Conservation (phyloP, 345 rosid genomes). For the Brassica carinata region DNA sequence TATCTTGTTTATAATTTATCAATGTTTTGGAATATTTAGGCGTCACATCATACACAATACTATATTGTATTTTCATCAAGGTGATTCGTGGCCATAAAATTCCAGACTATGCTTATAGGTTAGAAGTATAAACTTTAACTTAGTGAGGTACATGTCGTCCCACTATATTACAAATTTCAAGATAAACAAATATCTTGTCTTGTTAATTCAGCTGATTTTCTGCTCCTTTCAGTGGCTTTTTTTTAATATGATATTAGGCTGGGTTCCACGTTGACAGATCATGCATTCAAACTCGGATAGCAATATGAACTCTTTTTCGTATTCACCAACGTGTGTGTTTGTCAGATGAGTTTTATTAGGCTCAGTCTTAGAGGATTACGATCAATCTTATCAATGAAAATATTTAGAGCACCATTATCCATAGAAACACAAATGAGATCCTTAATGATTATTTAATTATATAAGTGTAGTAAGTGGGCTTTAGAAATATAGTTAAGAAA, state of each 20-base stretch:
- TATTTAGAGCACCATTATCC: too few species aligned
- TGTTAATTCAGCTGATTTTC: constrained; percentile 9
- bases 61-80: not conserved
- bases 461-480: too few species aligned
- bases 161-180: constrained; percentile 15
- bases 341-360: not conserved
- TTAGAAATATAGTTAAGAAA: too few species aligned
- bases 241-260: not conserved
- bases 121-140: not conserved
- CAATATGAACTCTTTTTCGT: constrained; percentile 1
- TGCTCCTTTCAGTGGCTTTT: not conserved
- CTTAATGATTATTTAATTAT: too few species aligned
- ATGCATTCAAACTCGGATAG: constrained; percentile 34
- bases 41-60: not conserved
- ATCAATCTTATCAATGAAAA: not conserved
- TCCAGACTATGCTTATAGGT: not conserved
- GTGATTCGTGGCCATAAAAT: not conserved
- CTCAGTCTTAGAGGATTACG: not conserved
- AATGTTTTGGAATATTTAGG: not conserved
- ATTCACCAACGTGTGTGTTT: not conserved
- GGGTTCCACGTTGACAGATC: constrained; percentile 20
- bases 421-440: too few species aligned
- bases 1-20: not conserved
- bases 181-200: constrained; percentile 4
- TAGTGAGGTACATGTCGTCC: constrained; percentile 33